Base-by-base conservation (phyloP, 2,329 filamentous ascomycete species). In the Ophiostoma quercus region DNA sequence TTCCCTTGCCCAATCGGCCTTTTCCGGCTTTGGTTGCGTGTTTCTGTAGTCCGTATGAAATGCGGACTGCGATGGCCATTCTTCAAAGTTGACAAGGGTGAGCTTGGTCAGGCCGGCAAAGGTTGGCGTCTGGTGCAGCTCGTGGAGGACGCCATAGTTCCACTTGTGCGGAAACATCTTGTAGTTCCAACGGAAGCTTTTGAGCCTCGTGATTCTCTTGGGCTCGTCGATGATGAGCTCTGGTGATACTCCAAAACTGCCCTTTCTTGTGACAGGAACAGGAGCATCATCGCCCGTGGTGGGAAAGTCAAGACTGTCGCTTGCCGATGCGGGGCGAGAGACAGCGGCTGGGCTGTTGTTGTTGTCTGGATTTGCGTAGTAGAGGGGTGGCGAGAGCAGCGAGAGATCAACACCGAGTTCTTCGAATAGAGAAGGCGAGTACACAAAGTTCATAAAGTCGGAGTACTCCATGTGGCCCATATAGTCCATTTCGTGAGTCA, bases 401-500 rank as follows among this genome's bases (percentile, higher is more conserved):
- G 62, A 29, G 9, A 22, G 19, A 11, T 12, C 37, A 1, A 84
- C 78, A 32, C 84, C 83, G 7, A 97, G 80, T 0, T 87, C 84
- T 2, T 85, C 78, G 72, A 96, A 90, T 0, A 97, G 79, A 4
- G 84, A 80, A 6, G 82, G 78, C 12, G 90, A 85, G 76, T 95
- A 94, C 34, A 34, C 34, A 34, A 34, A 34, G 34, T 34, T 34
- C 34, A 34, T 6, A 34, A 34, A 34, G 34, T 34, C 34, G 19
- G 83, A 83, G 90, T 91, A 96, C 72, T 86, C 87, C 32, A 89
- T 78, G 67, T 81, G 8, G 8, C 34, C 34, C 34, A 34, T 34
- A 5, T 5, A 34, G 75, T 96, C 91, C 67, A 85, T 82, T 12
- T 84, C 84, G 74, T 94, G 90, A 72, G 88, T 89, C 19, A 97